Base-by-base conservation (phyloP, 2,329 filamentous ascomycete genomes). In the Penicillium psychrosexuale region DNA sequence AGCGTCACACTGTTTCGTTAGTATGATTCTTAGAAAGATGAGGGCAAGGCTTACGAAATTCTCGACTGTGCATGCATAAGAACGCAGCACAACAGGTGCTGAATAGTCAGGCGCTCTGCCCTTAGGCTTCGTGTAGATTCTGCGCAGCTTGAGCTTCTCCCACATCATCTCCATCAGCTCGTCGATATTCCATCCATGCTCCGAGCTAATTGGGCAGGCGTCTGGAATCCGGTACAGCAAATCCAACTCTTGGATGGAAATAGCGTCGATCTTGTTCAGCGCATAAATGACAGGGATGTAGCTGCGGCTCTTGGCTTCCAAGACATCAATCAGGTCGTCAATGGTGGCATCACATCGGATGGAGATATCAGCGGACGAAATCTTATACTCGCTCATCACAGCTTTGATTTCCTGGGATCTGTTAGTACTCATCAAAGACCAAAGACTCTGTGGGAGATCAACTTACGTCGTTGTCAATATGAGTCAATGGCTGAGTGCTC, bases 201-300 rank as follows among this genome's bases (percentile, higher is more conserved):
- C 94, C 31, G 93, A 94, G 72, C 92, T 97, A 77, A 99, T 97
- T 28, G 94, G 94, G 56, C 94, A 94, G 13, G 94, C 91, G 72
- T 97, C 96, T 46, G 94, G 94, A 63, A 99, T 99, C 39, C 93
- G 87, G 77, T 99, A 97, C 28, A 99, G 82, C 58, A 99, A 79
- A 75, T 99, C 94, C 58, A 99, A 82, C 76, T 99, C 94, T 76
- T 99, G 93, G 65, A 99, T 97, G 48, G 90, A 93, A 72, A 99
- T 97, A 52, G 92, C 86, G 76, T 99, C 94, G 65, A 99, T 99
- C 81, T 99, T 99, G 84, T 99, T 99, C 67, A 99, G 82, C 39
- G 95, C 94, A 77, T 99, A 99, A 51, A 99, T 90, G 61, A 97
- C 94, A n/a, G 94, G 94, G 62, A 99, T 97, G 73, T 99, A 99